Conservation (phyloP, 345 rosid species). For the Mercurialis annua region DNA sequence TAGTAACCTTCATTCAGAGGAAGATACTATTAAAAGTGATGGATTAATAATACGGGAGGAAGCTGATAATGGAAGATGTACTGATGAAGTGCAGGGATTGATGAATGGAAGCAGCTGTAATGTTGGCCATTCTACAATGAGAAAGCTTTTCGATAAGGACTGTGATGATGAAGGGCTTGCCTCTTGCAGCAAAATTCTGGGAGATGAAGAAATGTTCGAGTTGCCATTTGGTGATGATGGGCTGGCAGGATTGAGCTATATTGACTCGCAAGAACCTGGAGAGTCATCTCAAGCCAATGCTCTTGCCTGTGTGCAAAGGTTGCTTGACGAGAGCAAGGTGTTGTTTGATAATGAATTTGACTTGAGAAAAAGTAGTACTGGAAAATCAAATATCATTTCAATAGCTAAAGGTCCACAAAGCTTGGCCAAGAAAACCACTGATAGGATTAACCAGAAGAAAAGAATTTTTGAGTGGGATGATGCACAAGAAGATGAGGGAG, state of each 20-base stretch:
- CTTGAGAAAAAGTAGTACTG: conserved; percentile 36
- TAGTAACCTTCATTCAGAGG: conserved; percentile 38
- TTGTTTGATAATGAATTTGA: conserved; percentile 44
- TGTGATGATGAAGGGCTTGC: conserved; percentile 23
- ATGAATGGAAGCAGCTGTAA: conserved; percentile 28
- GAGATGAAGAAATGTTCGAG: conserved; percentile 29
- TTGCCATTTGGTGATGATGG: conserved; percentile 30
- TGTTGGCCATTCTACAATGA: conserved; percentile 39
- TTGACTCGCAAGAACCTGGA: conserved; percentile 86
- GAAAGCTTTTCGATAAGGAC: conserved; percentile 59
- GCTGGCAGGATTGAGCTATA: conserved; percentile 62
- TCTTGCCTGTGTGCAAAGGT: conserved; percentile 64
- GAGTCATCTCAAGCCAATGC: conserved; percentile 71
- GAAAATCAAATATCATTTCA: conserved; percentile 33
- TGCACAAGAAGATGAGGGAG: conserved; percentile 73
- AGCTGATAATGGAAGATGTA: conserved; percentile 22
- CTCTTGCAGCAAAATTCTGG: conserved; percentile 18
- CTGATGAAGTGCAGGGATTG: conserved; percentile 27
- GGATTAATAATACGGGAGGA: conserved; percentile 28
- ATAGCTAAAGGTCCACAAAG: conserved; percentile 58
- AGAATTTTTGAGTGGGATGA: conserved; percentile 82
- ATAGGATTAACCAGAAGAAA: conserved; percentile 25
- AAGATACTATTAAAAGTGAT: conserved; percentile 20
- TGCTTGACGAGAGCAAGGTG: conserved; percentile 48
- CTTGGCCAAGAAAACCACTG: conserved; percentile 56